phyloP scores from a whole-genome alignment of 441 rosid genomes.

The Pelargonium hybrid region DNA sequence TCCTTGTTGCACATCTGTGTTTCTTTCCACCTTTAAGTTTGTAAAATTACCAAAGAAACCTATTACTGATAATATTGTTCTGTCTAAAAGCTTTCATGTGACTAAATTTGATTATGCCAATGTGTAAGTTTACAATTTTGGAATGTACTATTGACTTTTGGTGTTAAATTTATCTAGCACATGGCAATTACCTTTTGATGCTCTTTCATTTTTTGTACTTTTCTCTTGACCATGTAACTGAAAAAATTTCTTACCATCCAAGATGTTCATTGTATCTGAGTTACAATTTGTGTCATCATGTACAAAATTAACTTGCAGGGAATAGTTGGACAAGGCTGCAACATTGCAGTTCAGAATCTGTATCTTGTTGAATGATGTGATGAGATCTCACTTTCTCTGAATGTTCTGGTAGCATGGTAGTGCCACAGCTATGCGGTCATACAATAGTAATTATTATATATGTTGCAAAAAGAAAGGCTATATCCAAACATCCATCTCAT shows the following conservation, averaged over 20 bases:
- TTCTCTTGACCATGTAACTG: neutral
- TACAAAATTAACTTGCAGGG: neutral
- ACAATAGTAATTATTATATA: neutral
- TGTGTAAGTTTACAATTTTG: neutral
- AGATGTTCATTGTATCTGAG: neutral
- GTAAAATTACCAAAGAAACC: neutral
- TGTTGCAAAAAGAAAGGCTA: neutral
- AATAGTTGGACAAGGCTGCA: conserved; percentile 19
- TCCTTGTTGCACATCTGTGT: neutral
- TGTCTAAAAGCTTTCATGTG: neutral
- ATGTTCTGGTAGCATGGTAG: neutral
- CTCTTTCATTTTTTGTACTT: neutral
- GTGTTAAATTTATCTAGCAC: neutral
- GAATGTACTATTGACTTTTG: neutral
- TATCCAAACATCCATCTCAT: neutral
- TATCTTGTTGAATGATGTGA: conserved; percentile 13
- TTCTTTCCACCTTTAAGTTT: neutral
- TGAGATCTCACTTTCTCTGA: neutral
- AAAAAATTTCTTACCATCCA: neutral
- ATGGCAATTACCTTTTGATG: neutral
- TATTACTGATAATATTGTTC: neutral
- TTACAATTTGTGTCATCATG: neutral
- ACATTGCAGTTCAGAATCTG: neutral
- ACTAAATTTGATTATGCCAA: neutral
- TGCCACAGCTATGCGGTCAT: neutral